These are phyloP conservation scores for Puccinia polysora DNA, from an alignment of 1,284 basidiomycete species.

Conservation along the genomic window DNA sequence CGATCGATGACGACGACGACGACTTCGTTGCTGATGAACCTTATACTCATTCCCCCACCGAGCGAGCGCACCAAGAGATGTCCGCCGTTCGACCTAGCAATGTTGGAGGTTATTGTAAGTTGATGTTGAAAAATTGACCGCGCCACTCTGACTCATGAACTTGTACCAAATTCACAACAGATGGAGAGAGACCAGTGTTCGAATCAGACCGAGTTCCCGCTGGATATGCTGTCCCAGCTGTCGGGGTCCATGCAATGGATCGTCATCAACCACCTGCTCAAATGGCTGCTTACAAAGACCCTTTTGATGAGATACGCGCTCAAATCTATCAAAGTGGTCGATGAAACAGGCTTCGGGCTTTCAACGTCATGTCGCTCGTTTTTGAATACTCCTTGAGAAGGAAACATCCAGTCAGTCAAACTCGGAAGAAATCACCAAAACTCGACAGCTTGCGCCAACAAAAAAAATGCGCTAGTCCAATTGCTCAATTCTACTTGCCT, in stretches of 20 bases:
- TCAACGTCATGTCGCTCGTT: too few species aligned
- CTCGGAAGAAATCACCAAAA: too few species aligned
- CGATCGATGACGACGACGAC: slow-evolving; percentile 32
- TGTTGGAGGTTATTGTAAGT: slow-evolving; percentile 43
- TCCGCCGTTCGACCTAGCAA: slow-evolving; percentile 34
- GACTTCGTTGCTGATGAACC: slow-evolving; percentile 28
- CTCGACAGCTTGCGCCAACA: too few species aligned
- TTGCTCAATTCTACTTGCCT: too few species aligned
- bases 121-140: background rate
- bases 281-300: slow-evolving; percentile 39
- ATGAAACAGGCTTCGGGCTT: background rate
- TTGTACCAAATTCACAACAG: background rate
- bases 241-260: background rate
- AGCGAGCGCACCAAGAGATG: slow-evolving; percentile 13
- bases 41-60: background rate
- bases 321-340: slow-evolving; percentile 40
- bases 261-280: slow-evolving; percentile 13
- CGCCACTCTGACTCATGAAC: too few species aligned
- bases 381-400: too few species aligned
- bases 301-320: slow-evolving; percentile 41
- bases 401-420: too few species aligned
- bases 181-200: slow-evolving; percentile 40
- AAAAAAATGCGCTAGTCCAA: too few species aligned
- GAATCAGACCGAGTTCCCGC: slow-evolving; percentile 32
- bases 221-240: slow-evolving; percentile 22